phyloP scores from a whole-genome alignment of 768 basidiomycete genomes.

The Paxillus rubicundulus region DNA sequence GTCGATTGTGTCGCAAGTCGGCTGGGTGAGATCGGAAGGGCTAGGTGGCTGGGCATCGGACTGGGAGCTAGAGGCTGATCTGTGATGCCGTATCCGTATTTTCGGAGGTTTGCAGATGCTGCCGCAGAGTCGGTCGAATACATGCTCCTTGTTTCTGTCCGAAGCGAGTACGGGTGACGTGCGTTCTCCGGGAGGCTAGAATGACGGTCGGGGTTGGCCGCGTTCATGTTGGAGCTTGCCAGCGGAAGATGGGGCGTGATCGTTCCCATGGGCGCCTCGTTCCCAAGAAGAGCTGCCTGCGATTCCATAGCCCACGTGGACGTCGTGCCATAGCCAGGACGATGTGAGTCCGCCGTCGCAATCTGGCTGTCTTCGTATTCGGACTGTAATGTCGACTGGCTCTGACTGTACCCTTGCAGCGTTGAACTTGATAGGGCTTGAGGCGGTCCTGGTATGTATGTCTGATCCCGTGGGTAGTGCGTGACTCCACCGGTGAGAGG shows the following conservation, averaged over 20 bases:
- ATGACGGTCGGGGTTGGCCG: conserved; percentile 7
- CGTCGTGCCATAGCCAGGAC: conserved; percentile 1
- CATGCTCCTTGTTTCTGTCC: conserved; percentile 17
- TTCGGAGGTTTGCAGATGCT: conserved; percentile 22
- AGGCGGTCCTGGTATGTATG: background rate
- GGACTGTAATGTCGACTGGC: background rate
- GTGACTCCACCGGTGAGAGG: background rate
- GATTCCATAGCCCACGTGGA: conserved; percentile 11
- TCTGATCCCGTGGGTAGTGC: background rate
- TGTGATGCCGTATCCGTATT: conserved; percentile 18
- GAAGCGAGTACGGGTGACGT: conserved; percentile 1
- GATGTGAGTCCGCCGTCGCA: background rate
- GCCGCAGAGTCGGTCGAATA: conserved; percentile 26
- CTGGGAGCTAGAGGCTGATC: conserved; percentile 2
- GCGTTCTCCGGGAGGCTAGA: background rate
- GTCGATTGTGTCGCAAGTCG: conserved; percentile 4
- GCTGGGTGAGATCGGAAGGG: conserved; percentile 6
- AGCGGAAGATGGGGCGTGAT: background rate
- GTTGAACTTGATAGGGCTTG: background rate
- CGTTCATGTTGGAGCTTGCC: background rate
- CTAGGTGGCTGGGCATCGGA: background rate
- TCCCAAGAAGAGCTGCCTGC: conserved; percentile 7
- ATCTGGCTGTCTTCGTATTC: background rate
- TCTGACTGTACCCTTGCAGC: background rate
- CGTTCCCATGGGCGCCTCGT: background rate